phyloP scores from a whole-genome alignment of 1,284 basidiomycete genomes.

The Lignosus rhinocerotis region DNA sequence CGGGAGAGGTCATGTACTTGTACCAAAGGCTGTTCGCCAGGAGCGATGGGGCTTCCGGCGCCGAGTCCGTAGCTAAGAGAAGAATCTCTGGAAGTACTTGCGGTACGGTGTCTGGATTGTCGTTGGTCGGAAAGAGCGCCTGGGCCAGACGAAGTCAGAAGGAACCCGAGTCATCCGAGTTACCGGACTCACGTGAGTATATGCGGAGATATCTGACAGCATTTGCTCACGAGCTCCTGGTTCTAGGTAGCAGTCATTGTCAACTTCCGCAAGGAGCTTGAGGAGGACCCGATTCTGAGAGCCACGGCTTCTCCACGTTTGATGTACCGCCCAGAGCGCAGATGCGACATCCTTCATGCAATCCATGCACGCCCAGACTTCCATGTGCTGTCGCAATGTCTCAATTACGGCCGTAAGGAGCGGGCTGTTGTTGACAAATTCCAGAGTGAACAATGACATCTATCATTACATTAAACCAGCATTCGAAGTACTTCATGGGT shows the following conservation, averaged over 20 bases:
- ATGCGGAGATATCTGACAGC: slow-evolving; percentile 55
- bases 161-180: background rate
- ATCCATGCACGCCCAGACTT: slow-evolving; percentile 78
- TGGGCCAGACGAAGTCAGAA: slow-evolving; percentile 16
- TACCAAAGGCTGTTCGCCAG: slow-evolving; percentile 79
- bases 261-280: slow-evolving; percentile 61
- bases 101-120: slow-evolving; percentile 53
- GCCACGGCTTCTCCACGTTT: slow-evolving; percentile 61
- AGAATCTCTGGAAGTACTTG: slow-evolving; percentile 66
- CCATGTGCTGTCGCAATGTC: slow-evolving; percentile 63
- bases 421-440: slow-evolving; percentile 49
- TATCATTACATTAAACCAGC: slow-evolving; percentile 31
- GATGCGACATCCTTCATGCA: slow-evolving; percentile 52
- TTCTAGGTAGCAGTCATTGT: slow-evolving; percentile 56
- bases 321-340: slow-evolving; percentile 62
- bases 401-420: slow-evolving; percentile 62
- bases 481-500: background rate
- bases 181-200: slow-evolving; percentile 52
- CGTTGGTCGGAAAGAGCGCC: slow-evolving; percentile 48
- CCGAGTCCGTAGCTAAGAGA: slow-evolving; percentile 55
- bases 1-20: slow-evolving; percentile 66
- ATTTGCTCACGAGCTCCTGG: slow-evolving; percentile 57
- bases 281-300: slow-evolving; percentile 64
- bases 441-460: slow-evolving; percentile 61
- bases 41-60: slow-evolving; percentile 58